Evolutionary conservation across 139 green algal genomes (phyloP), one percentile per base, ranked within the genome.

Genomic region (Tetraselmis striata): DNA sequence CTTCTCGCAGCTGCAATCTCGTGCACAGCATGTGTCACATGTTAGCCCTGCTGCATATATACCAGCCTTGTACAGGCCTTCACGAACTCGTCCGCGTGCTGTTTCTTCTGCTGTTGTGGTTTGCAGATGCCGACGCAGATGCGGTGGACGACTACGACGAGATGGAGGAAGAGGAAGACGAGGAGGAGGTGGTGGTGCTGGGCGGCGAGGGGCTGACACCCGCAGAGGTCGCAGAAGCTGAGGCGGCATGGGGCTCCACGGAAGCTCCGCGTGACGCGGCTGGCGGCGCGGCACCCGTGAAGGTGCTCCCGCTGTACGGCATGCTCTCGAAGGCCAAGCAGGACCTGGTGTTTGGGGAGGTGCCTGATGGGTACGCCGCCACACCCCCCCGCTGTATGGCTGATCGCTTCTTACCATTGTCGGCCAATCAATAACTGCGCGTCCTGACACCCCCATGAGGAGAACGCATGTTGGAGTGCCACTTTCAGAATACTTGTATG

Each of bases 251-350:
- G 26, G 74, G 74, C 74, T 2, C 23, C 74, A 18, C 22, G 74
- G 74, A 77, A 2, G 74, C 25, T 18, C 26, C 74, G 74, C 26
- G 26, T 2, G 74, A 28, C 74, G 22, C 74, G 74, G 25, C 26
- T 22, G 74, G 74, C 22, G 74, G 74, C 22, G 22, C 11, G 5
- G 74, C 25, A 31, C 26, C n/a, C 74, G 74, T 28, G 23, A 31
- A 77, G 26, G 74, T 98, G 75, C 89, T 99, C 75, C 95, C 96
- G n/a, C 91, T 99, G 83, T 99, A 98, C 83, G 96, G 95, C 0
- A 94, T 96, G 90, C 90, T 99, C 81, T 90, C 94, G 23, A 26
- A 84, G 27, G 30, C 78, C 1, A 77, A 87, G 79, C 95, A 98
- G 84, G 81, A 83, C 24, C 80, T 84, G 18, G 95, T 97, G 77